Base-by-base conservation (phyloP, 345 rosid genomes). In the Chamaenerion angustifolium region DNA sequence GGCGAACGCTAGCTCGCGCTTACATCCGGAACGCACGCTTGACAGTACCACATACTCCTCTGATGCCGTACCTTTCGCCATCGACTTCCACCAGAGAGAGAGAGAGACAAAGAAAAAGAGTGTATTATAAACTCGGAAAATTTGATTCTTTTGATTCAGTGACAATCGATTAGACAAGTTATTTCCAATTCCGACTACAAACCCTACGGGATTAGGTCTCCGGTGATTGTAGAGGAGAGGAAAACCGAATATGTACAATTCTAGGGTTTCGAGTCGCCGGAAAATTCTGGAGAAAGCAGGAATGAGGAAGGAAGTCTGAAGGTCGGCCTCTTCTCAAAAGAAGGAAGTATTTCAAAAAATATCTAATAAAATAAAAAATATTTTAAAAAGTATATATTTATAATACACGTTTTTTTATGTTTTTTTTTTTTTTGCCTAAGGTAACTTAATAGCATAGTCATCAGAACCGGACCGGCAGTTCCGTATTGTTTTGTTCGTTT, bases 1-100 rank as follows among this genome's bases (percentile, higher is more conserved):
- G 5, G 87, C 92, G 52, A 86, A 90, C 62, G 78, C 88, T 27
- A 86, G 70, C 65, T 90, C 98, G 3, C 98, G 82, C 75, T 90
- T 90, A 42, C 73, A 54, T 16, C 98, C 86, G 2, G 81, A 68
- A 43, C 96, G 78, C 52, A 83, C 82, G 72, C 63, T 76, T 5
- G 85, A 81, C 41, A 64, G 56, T 37, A 60, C 65, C 69, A 82
- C 54, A 19, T 63, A 66, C 72, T 76, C 83, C 40, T 76, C 79
- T 47, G 78, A 48, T 16, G 58, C 68, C 44, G 76, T 69, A 35
- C 79, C 79, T 51, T 74, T 76, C 52, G 86, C 86, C 90, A 79
- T 79, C 45, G 42, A 41, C 16, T 6, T 50, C 64, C 27, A 19
- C 12, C 56, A 10, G 11, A 16, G 13, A 31, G 15, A 35, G 9